Evolutionary conservation across 192 early-diverging fungal genomes (phyloP), one percentile per base, ranked within the genome.

Genomic region (Coemansia asiatica): DNA sequence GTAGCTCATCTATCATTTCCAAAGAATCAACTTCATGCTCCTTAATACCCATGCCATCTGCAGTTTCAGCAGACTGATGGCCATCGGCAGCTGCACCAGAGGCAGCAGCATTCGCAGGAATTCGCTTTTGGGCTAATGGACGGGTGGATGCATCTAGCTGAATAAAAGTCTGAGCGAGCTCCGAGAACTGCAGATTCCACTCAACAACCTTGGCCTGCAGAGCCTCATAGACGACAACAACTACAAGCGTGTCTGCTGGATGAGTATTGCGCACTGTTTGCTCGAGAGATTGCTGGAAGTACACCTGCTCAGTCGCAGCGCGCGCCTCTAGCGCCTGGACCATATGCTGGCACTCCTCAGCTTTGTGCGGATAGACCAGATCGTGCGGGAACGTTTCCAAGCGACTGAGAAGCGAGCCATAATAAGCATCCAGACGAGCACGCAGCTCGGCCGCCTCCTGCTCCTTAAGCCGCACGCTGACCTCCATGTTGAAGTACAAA

Each of bases 131-230:
- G 4, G 36, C 21, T 12, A 57, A 48, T 10, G 47, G 56, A 15
- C 72, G 72, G 22, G n/a, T 57, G 35, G 56, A 51, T 7, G 60
- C 66, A 51, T 97, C 95, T 0, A 91, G 84, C 61, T 93, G 90
- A 62, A 97, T 86, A 71, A 90, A 95, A 4, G 84, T 84, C 36
- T 90, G 74, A 2, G 87, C 90, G 36, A 98, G 87, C 53, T 90
- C 85, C 6, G 81, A 83, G 64, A 96, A 96, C 23, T 93, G 91
- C 60, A 84, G 63, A 60, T 97, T 92, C 95, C 95, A 98, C 46
- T 83, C 76, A 4, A 82, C 71, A 2, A 95, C 90, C 38, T 92
- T 92, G 51, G 88, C 88, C 64, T 92, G 88, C 25, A 98, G 63
- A 12, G 83, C 85, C 58, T 88, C 86, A 9, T 91, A 82, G 10